Conservation (phyloP, 129 eudicot genomes). For the Tagetes patula region DNA sequence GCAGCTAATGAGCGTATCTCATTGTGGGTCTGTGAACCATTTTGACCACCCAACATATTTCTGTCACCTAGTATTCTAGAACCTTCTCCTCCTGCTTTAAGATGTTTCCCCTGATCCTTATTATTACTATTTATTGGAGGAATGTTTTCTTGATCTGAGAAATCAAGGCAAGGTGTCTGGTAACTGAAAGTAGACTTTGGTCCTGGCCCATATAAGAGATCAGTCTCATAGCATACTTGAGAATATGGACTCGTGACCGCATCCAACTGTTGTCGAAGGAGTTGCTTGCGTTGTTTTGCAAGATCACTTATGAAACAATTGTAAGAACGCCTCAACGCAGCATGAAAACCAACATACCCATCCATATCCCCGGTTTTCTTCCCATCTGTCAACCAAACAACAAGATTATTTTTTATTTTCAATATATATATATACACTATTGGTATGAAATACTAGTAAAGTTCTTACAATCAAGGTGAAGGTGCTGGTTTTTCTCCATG, state of each 20-base stretch:
- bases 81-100: constrained; percentile 50
- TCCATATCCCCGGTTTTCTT: constrained; percentile 78
- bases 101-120: constrained; percentile 43
- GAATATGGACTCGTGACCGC: constrained; percentile 98
- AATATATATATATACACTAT: neutral
- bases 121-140: constrained; percentile 45
- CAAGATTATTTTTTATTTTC: neutral
- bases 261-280: constrained; percentile 90
- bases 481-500: constrained; percentile 62
- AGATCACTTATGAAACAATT: constrained; percentile 62
- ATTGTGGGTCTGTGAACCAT: constrained; percentile 57
- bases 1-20: constrained; percentile 84
- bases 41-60: constrained; percentile 48
- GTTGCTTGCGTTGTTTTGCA: constrained; percentile 77
- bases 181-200: constrained; percentile 35
- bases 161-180: constrained; percentile 54
- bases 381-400: constrained; percentile 46
- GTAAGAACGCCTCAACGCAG: constrained; percentile 90
- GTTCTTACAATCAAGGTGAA: constrained; percentile 55
- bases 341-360: constrained; percentile 88
- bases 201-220: constrained; percentile 37
- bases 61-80: constrained; percentile 40
- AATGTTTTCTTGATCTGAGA: constrained; percentile 75
- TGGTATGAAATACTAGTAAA: neutral
- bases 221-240: constrained; percentile 72